Base-by-base conservation (phyloP, 2,329 filamentous ascomycete species). In the Fusarium palustre region DNA sequence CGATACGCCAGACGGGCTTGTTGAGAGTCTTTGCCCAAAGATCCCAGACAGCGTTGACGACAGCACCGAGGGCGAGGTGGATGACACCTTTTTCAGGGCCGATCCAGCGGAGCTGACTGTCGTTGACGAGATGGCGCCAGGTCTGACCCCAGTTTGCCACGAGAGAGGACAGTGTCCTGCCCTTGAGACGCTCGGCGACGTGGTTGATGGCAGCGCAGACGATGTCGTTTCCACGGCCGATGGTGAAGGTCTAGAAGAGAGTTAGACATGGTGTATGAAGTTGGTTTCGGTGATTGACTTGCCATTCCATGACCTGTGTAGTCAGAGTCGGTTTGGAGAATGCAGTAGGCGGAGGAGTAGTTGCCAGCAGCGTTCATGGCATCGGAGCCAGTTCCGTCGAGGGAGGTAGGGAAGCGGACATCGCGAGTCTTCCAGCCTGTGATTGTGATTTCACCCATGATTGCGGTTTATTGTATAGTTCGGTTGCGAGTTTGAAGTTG, bases 341-440 rank as follows among this genome's bases (percentile, higher is more conserved):
- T 95, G 79, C 93, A 97, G 84, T 97, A 97, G n/a, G 94, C 94
- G 15, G 94, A 87, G 2, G 93, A 97, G 82, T 97, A 97, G 81
- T 97, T 93, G 66, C 93, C 92, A 4, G 94, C 93, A 5, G 92
- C 92, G 77, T 97, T 97, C 94, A 97, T 97, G 76, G 93, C 94
- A 87, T 97, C 94, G 11, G 93, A 97, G 75, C 94, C 94, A n/a
- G 93, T 97, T 83, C 95, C 96, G 82, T 97, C 93, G 65, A 97
- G 89, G 41, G 94, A 97, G n/a, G 94, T 97, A 79, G 91, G 91
- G 78, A 93, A 93, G 73, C 91, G 88, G 78, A 93, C 90, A 82
- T 93, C 91, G 76, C 90, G 86, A 62, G 90, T 91, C 70, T 82
- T 83, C 84, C 89, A 93, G 68, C 89, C 87, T 56, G 90, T 93